phyloP scores from a whole-genome alignment of 768 basidiomycete genomes.

The Mycena polygramma region DNA sequence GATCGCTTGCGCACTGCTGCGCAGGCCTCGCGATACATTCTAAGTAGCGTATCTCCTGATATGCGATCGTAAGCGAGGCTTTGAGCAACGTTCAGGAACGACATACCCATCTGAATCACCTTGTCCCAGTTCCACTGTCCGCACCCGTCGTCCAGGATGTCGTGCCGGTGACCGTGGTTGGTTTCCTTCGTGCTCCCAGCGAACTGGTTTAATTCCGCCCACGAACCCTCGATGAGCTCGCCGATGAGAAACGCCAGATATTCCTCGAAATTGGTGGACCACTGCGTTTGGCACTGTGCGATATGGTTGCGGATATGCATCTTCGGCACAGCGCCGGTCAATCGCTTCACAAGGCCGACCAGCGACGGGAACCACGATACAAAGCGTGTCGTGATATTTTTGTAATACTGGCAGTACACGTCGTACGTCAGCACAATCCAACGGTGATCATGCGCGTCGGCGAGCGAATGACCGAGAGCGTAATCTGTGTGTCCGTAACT shows the following conservation, averaged over 20 bases:
- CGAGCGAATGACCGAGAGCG: constrained; percentile 38
- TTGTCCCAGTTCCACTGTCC: constrained; percentile 47
- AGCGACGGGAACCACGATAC: constrained; percentile 34
- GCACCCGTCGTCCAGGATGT: constrained; percentile 44
- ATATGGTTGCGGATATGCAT: constrained; percentile 47
- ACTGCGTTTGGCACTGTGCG: constrained; percentile 40
- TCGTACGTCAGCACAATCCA: constrained; percentile 47
- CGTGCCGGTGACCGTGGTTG: constrained; percentile 49
- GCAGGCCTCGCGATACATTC: constrained; percentile 1
- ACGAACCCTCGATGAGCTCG: constrained; percentile 45
- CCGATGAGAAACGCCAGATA: constrained; percentile 43
- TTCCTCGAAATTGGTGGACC: constrained; percentile 41
- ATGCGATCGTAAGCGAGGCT: neutral
- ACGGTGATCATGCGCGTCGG: constrained; percentile 23
- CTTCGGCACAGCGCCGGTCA: constrained; percentile 45
- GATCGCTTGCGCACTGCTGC: neutral
- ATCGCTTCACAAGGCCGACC: constrained; percentile 29
- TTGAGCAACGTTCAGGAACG: neutral
- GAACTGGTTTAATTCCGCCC: constrained; percentile 45
- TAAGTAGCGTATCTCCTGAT: neutral
- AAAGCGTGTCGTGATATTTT: constrained; percentile 40
- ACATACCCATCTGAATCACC: constrained; percentile 10
- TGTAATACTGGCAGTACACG: constrained; percentile 45
- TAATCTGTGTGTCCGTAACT: constrained; percentile 44
- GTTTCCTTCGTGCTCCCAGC: constrained; percentile 45